Conservation (phyloP, 345 rosid species). For the Cardamine chenopodiifolia region DNA sequence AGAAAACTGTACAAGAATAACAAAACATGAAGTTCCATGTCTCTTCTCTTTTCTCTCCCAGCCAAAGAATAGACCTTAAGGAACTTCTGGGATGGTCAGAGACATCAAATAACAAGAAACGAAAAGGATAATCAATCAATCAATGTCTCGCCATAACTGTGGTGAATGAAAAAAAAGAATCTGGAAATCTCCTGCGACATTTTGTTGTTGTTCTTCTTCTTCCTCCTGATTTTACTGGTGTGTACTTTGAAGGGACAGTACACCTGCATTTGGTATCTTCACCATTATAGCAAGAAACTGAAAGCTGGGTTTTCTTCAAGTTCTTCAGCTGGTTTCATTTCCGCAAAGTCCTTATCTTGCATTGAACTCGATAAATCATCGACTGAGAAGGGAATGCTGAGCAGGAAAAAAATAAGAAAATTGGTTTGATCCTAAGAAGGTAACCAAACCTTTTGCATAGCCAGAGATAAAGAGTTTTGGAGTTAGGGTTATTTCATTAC, state of each 20-base stretch:
- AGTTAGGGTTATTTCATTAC: constrained; percentile 40
- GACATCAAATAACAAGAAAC: constrained; percentile 18
- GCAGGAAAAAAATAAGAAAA: not conserved
- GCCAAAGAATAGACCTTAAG: not conserved
- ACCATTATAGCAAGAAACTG: constrained; percentile 61
- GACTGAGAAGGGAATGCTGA: constrained; percentile 89
- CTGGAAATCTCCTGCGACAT: constrained; percentile 17
- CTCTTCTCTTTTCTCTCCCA: constrained; percentile 14
- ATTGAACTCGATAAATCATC: constrained; percentile 80
- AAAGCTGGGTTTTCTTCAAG: constrained; percentile 84
- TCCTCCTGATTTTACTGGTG: not conserved
- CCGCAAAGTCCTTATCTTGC: constrained; percentile 84
- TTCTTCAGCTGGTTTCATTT: constrained; percentile 81
- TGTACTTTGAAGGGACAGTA: constrained; percentile 4
- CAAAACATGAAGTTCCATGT: constrained; percentile 10
- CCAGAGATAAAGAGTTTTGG: not conserved
- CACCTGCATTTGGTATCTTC: constrained; percentile 30
- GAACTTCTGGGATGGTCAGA: constrained; percentile 17
- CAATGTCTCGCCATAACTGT: not conserved
- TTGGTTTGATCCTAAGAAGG: not conserved
- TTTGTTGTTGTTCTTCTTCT: constrained; percentile 17
- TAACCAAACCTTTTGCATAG: constrained; percentile 21
- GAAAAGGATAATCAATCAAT: constrained; percentile 13
- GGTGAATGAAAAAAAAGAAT: constrained; percentile 5
- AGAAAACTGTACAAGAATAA: constrained; percentile 33